Conservation (phyloP, 805 yeast species). For the Lachancea nothofagi region DNA sequence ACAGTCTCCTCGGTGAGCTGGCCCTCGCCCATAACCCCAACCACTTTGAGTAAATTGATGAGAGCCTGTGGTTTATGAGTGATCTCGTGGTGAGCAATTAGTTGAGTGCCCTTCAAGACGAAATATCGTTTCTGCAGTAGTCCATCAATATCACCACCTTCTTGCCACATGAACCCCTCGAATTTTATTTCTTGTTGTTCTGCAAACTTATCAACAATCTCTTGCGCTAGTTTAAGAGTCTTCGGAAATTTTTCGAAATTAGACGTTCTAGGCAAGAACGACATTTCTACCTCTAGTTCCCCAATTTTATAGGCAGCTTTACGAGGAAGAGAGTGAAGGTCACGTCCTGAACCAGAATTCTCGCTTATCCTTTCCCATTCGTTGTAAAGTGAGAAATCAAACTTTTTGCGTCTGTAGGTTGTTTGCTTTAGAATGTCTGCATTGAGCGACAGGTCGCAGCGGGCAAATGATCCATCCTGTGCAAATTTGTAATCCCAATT, state of each 20-base stretch:
- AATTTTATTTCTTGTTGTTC: slow-evolving; percentile 33
- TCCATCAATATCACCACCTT: slow-evolving; percentile 81
- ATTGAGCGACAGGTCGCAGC: slow-evolving; percentile 51
- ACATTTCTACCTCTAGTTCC: slow-evolving; percentile 60
- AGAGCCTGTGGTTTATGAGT: slow-evolving; percentile 66
- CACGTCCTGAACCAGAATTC: slow-evolving; percentile 2
- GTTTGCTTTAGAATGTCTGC: slow-evolving; percentile 14
- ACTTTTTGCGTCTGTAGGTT: slow-evolving; percentile 12
- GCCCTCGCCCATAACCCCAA: slow-evolving; percentile 34
- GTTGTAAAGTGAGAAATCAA: slow-evolving; percentile 38
- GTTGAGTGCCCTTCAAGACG: slow-evolving; percentile 61
- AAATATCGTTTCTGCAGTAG: slow-evolving; percentile 68
- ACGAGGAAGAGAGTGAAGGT: slow-evolving; percentile 21
- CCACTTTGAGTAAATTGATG: slow-evolving; percentile 68
- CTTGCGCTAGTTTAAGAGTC: slow-evolving; percentile 52
- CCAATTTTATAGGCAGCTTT: slow-evolving; percentile 56
- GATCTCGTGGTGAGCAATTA: slow-evolving; percentile 71
- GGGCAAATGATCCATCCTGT: slow-evolving; percentile 82
- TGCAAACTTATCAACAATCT: slow-evolving; percentile 36
- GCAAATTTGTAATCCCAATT: slow-evolving; percentile 64
- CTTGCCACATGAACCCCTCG: slow-evolving; percentile 78
- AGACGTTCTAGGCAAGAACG: slow-evolving; percentile 61
- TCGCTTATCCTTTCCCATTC: slow-evolving; percentile 58
- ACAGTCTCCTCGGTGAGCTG: slow-evolving; percentile 21
- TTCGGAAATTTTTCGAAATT: slow-evolving; percentile 61